A percentile compares a stretch with the other conserved stretches of the same genome.
phyloP scores from a whole-genome alignment of 305 asterid species.

The Solanum hybrid region DNA sequence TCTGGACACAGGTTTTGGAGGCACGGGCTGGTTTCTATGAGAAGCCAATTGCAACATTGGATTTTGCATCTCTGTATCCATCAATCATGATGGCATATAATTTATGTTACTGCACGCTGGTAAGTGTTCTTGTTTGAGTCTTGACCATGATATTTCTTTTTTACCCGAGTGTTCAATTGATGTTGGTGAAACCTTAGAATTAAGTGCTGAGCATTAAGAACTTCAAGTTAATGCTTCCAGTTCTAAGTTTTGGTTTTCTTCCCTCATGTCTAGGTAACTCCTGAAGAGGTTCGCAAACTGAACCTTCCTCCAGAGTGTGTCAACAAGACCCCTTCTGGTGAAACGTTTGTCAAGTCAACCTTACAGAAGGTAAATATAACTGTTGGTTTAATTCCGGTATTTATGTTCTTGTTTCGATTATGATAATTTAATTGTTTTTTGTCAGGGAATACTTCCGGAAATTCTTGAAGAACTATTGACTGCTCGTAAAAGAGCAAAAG shows the following conservation, averaged over 20 bases:
- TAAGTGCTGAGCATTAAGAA: background rate
- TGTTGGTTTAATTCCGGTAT: background rate
- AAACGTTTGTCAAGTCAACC: slow-evolving; percentile 77
- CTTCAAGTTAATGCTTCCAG: background rate
- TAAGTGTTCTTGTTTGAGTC: slow-evolving; percentile 19
- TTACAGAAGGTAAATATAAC: slow-evolving; percentile 66
- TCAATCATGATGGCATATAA: slow-evolving; percentile 99
- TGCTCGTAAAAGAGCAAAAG: slow-evolving; percentile 97
- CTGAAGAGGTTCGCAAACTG: slow-evolving; percentile 73
- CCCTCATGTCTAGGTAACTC: slow-evolving; percentile 47
- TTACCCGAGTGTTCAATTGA: background rate
- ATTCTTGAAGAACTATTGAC: slow-evolving; percentile 94
- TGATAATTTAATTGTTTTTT: background rate
- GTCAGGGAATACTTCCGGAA: slow-evolving; percentile 97
- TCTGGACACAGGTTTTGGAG: slow-evolving; percentile 67
- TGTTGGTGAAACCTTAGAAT: background rate
- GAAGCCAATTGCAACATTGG: slow-evolving; percentile 97
- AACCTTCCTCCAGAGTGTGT: slow-evolving; percentile 78
- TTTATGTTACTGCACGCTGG: slow-evolving; percentile 94
- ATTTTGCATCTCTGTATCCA: slow-evolving; percentile 97
- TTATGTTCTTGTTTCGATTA: background rate
- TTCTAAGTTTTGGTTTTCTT: background rate
- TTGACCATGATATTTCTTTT: background rate
- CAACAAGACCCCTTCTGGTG: slow-evolving; percentile 96
- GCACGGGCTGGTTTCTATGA: slow-evolving; percentile 90